Base-by-base conservation (phyloP, 1,284 basidiomycete species). In the Ceratobasidium papillatum region DNA sequence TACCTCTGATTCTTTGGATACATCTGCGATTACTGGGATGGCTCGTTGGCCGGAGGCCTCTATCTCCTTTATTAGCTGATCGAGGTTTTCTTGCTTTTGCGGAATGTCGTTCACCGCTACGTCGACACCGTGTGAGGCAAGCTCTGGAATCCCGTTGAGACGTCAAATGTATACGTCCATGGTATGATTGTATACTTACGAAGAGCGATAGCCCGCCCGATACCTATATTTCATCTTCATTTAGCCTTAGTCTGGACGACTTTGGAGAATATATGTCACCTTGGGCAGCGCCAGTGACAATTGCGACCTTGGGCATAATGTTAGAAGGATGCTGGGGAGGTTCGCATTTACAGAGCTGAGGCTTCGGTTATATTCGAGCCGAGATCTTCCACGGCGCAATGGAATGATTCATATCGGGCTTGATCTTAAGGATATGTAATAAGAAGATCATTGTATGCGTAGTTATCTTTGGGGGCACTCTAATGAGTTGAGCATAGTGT, bases 251-350 rank as follows among this genome's bases (percentile, higher is more conserved):
- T 30, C 17, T 34, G 12, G 9, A n/a, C 3, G 9, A 4, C 19
- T 17, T 47, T 47, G 45, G 5, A n/a, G 34, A 11, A 30, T 32
- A 14, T 22, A 61, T n/a, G 5, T 36, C 41, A 45, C 85, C 85
- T 78, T 84, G 84, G 2, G 81, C 82, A 5, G 81, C 82, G 32
- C 84, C 84, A 0, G 84, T 85, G 51, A 85, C 79, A 78, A 85
- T 81, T 8, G 84, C 84, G 11, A 69, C 75, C 47, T 62, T 52
- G 9, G 63, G 2, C 64, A 66, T 66, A 8, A 25, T 62, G 38
- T 14, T 47, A n/a, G n/a, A n/a, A n/a, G n/a, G n/a, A n/a, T n/a
- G n/a, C n/a, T n/a, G n/a, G n/a, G n/a, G n/a, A n/a, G n/a, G n/a
- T n/a, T n/a, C n/a, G n/a, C n/a, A n/a, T n/a, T 17, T n/a, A 47